Evolutionary conservation across 1,284 basidiomycete species (phyloP).

Genomic region (Lentinula novae-zelandiae): DNA sequence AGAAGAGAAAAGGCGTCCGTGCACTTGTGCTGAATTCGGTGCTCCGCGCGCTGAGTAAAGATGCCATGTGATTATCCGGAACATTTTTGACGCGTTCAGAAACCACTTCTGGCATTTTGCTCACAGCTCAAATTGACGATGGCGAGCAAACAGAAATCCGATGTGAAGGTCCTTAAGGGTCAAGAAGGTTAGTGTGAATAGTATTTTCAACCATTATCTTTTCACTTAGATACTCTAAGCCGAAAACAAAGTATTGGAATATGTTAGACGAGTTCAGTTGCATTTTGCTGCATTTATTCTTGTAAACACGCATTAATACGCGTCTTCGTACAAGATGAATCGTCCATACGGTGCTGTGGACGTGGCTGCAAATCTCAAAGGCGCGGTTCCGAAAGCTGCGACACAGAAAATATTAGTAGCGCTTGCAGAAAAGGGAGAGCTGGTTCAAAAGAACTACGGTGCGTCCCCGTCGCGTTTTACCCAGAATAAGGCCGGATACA

Average conservation of each 20-base stretch:
- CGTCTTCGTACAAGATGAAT: conserved; percentile 53
- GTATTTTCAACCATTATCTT: not conserved
- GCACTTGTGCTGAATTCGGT: not conserved
- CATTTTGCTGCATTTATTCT: not conserved
- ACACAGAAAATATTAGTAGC: conserved; percentile 78
- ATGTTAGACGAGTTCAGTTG: conserved; percentile 58
- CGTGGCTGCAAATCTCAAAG: conserved; percentile 84
- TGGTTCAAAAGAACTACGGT: conserved; percentile 81
- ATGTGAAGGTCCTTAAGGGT: conserved; percentile 60
- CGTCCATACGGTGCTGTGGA: conserved; percentile 79
- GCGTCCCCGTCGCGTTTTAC: conserved; percentile 18
- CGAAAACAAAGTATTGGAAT: conserved; percentile 69
- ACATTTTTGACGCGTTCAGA: not conserved
- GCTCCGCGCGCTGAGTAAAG: not conserved
- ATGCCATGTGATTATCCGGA: not conserved
- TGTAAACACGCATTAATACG: conserved; percentile 7
- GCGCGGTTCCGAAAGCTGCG: conserved; percentile 75
- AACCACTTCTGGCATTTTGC: no score
- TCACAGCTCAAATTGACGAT: conserved; percentile 17
- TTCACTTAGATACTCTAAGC: conserved; percentile 33
- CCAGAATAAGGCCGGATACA: not conserved
- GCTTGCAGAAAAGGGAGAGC: conserved; percentile 72
- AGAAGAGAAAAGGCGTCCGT: not conserved
- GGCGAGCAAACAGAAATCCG: conserved; percentile 42
- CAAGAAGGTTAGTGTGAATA: conserved; percentile 49